Evolutionary conservation across 805 yeast genomes (phyloP).

Genomic region (Candida bentonensis): DNA sequence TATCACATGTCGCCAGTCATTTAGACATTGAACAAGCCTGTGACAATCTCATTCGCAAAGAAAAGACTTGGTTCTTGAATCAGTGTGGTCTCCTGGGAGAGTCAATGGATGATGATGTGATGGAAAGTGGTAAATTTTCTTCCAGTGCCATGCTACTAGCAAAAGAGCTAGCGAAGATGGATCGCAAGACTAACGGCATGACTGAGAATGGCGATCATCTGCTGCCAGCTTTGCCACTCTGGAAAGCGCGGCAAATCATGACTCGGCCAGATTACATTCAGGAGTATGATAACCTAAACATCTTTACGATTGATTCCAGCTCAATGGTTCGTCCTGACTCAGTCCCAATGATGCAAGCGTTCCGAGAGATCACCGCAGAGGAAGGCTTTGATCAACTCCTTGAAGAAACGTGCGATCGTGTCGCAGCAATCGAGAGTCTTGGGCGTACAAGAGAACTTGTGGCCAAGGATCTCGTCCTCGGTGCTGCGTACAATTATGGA

Average conservation of each 20-base stretch:
- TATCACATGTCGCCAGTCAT: conserved; percentile 40
- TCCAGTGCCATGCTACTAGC: conserved; percentile 60
- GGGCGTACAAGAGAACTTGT: conserved; percentile 67
- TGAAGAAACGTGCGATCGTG: conserved; percentile 51
- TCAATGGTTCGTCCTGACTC: conserved; percentile 66
- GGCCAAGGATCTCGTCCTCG: conserved; percentile 45
- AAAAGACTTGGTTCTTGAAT: conserved; percentile 74
- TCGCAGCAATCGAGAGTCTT: conserved; percentile 61
- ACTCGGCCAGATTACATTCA: conserved; percentile 73
- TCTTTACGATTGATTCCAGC: conserved; percentile 64
- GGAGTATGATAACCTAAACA: conserved; percentile 56
- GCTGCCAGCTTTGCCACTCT: conserved; percentile 61
- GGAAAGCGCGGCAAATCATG: conserved; percentile 79
- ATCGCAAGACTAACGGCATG: conserved; percentile 19
- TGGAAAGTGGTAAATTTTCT: conserved; percentile 69
- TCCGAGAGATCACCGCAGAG: conserved; percentile 58
- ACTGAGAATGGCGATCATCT: conserved; percentile 28
- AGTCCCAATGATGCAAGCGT: conserved; percentile 83
- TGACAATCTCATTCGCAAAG: conserved; percentile 59
- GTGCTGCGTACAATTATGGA: conserved; percentile 14
- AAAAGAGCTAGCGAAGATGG: conserved; percentile 60
- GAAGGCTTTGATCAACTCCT: conserved; percentile 58
- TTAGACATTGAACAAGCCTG: conserved; percentile 36
- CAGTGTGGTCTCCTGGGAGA: conserved; percentile 68
- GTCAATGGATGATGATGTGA: conserved; percentile 80